Base-by-base conservation (phyloP, 257 asterid species). In the Solanum piurae region DNA sequence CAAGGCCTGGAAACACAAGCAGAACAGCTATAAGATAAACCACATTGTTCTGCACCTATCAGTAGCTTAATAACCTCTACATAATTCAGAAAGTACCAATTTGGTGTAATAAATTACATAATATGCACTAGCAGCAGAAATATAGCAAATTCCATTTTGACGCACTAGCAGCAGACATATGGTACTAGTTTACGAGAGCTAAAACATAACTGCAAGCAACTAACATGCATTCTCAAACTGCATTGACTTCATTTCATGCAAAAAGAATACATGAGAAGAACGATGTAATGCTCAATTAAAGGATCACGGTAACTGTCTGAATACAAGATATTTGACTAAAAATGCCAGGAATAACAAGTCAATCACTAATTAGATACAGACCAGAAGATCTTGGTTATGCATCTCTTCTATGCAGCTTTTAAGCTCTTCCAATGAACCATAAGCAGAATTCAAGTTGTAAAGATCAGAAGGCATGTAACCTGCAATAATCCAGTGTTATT, bases 391-490 rank as follows among this genome's bases (percentile, higher is more conserved):
- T 34, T 90, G 92, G 80, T 88, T 83, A 83, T 90, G 92, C 90
- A 90, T 90, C 85, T 90, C 92, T 75, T 86, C 89, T 62, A 90
- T 86, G 85, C 92, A 90, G 76, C 72, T 3, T 79, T 88, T 90
- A 68, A 90, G 87, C 88, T 90, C 91, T 73, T 90, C 92, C 88
- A 33, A 88, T 7, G 91, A 85, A 75, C 92, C 92, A 83, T 87
- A 90, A 38, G 90, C 91, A 64, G 93, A 90, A 87, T 90, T 91
- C 88, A 91, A 89, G 90, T 91, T 91, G 89, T 91, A 91, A 72
- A 91, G 90, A 86, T 91, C 93, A 79, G 91, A 90, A 82, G 93
- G 93, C 93, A 91, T 90, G 89, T 91, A 91, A 86, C 93, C 93
- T 90, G 92, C 88, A 89, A 34, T 9, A 31, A 21, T 46, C 20